Percentiles rank a stretch among this genome's conserved stretches.
phyloP scores from a whole-genome alignment of 345 rosid species.

The Syzygium grande region DNA sequence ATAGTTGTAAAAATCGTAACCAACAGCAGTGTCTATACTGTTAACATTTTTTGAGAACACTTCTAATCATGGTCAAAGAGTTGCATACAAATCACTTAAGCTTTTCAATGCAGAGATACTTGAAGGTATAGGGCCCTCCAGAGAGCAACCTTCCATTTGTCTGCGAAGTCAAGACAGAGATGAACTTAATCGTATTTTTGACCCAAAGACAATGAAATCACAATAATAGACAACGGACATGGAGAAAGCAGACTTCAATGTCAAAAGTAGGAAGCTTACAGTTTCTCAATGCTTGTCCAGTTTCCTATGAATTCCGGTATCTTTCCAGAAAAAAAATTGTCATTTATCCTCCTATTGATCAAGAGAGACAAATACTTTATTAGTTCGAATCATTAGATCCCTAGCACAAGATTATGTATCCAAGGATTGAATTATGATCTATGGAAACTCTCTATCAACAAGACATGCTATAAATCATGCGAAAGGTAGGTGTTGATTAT shows the following conservation, averaged over 20 bases:
- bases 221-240: background rate
- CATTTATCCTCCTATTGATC: conserved; percentile 62
- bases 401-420: background rate
- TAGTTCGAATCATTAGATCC: background rate
- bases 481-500: background rate
- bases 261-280: conserved; percentile 33
- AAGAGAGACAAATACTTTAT: background rate
- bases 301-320: conserved; percentile 59
- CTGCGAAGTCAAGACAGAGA: conserved; percentile 24
- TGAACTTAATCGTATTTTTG: background rate
- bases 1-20: background rate
- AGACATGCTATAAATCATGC: background rate
- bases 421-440: background rate
- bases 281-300: conserved; percentile 53
- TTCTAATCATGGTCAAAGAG: background rate
- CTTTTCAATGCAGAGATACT: conserved; percentile 49
- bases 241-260: background rate
- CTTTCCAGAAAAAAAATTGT: conserved; percentile 57
- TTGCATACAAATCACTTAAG: conserved; percentile 67
- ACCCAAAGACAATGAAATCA: background rate
- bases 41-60: background rate
- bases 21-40: background rate
- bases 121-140: conserved; percentile 77
- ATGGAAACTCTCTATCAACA: background rate
- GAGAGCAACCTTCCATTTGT: conserved; percentile 66